phyloP scores from a whole-genome alignment of 2,329 filamentous ascomycete genomes.

The Fonsecaea nubica region DNA sequence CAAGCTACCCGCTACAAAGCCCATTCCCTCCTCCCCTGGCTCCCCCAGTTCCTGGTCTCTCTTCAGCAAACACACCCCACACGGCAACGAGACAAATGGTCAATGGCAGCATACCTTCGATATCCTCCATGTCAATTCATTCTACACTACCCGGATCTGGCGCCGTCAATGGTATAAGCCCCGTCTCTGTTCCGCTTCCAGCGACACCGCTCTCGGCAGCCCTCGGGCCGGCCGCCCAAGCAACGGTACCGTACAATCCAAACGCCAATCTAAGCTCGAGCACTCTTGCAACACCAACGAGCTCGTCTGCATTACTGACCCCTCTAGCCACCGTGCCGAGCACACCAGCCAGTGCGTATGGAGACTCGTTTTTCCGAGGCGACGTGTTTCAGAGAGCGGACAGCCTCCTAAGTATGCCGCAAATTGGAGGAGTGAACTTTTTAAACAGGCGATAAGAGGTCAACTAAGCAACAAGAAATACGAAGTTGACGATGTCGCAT shows the following conservation, averaged over 20 bases:
- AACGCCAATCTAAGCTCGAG: not conserved
- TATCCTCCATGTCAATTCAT: not conserved
- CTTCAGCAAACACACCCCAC: slow-evolving; percentile 38
- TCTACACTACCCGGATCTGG: slow-evolving; percentile 18
- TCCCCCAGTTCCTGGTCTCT: slow-evolving; percentile 26
- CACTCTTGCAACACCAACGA: slow-evolving; percentile 11
- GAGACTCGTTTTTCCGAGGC: slow-evolving; percentile 57
- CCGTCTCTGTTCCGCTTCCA: slow-evolving; percentile 65
- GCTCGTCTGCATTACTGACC: slow-evolving; percentile 15
- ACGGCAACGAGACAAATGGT: slow-evolving; percentile 42
- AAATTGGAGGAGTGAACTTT: slow-evolving; percentile 32
- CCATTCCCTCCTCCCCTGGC: slow-evolving; percentile 33
- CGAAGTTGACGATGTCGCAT: not conserved
- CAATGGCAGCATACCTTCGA: slow-evolving; percentile 30
- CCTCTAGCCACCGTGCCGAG: slow-evolving; percentile 45
- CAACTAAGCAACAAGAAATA: not conserved
- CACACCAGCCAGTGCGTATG: slow-evolving; percentile 54
- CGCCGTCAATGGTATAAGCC: slow-evolving; percentile 31
- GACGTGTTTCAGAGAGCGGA: slow-evolving; percentile 59
- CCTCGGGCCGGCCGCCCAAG: slow-evolving; percentile 86
- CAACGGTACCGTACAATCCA: slow-evolving; percentile 72
- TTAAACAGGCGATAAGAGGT: slow-evolving; percentile 27
- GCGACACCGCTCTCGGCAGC: slow-evolving; percentile 90
- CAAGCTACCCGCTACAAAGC: slow-evolving; percentile 24
- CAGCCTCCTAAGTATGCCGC: slow-evolving; percentile 50